Base-by-base conservation (phyloP, 1,139 yeast species). In the Protomyces pachydermus region DNA sequence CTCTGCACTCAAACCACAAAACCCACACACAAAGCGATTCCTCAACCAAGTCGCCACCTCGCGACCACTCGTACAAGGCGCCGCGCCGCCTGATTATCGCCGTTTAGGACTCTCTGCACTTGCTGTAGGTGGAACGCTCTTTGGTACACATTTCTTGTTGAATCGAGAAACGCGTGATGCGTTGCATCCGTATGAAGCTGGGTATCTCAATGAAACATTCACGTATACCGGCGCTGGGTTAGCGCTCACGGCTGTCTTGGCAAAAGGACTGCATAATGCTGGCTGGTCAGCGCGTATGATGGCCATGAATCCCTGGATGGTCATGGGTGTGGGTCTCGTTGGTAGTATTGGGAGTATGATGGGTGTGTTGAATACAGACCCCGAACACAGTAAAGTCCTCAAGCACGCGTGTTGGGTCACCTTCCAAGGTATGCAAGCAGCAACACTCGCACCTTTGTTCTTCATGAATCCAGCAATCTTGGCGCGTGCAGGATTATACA, bases 261-360 rank as follows among this genome's bases (percentile, higher is more conserved):
- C 65, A 9, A 54, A 54, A 28, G 64, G 64, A 9, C 38, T 60
- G 25, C 61, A 61, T 54, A 53, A 52, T 34, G 46, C 65, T n/a
- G 65, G 65, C 12, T 61, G 60, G 61, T 55, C 65, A n/a, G 45
- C 38, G 9, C 55, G 65, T 16, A 23, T 61, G 37, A 61, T 61
- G 65, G 53, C 45, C 37, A 61, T 61, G 65, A 61, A 61, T 16
- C 65, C 65, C 2, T 61, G 65, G 65, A 45, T 56, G 9, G 65
- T 61, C 16, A 46, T 61, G 23, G 65, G 65, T 14, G 61, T 45
- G 16, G 56, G 58, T 14, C 52, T 61, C 20, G 65, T 50, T 18
- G 65, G 61, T 10, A 54, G 61, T 20, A 51, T 61, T 32, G 65
- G 53, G 16, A 55, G 52, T 23, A 61, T 61, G 65, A 55, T 55